Percentiles rank a stretch among this genome's conserved stretches.
Evolutionary conservation across 2,329 filamentous ascomycete species (phyloP).

Genomic region (Aotearoamyces nothofagi): DNA sequence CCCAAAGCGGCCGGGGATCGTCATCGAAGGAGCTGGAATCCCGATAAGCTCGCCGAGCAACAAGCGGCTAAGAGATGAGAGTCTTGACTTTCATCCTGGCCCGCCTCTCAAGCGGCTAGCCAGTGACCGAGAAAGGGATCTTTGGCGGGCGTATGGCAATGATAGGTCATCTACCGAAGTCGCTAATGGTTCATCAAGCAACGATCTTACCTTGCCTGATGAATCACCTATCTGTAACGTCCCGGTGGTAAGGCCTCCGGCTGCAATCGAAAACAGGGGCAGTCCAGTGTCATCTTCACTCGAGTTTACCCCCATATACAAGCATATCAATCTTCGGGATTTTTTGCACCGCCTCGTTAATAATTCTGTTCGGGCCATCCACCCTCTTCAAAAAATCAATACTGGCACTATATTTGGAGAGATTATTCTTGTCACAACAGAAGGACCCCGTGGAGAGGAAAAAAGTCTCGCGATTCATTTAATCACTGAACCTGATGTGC

Average conservation of each 20-base stretch:
- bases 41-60: conserved; percentile 4
- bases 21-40: conserved; percentile 3
- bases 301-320: conserved; percentile 9
- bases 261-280: too few relatives aligned
- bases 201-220: too few relatives aligned
- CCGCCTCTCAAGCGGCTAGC: conserved; percentile 15
- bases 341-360: conserved; percentile 15
- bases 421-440: conserved; percentile 13
- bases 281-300: conserved; percentile 3
- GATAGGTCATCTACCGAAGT: background rate
- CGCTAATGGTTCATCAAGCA: background rate
- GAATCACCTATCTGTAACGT: too few relatives aligned
- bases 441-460: conserved; percentile 13
- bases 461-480: conserved; percentile 23
- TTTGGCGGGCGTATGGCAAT: background rate
- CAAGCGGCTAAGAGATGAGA: conserved; percentile 11
- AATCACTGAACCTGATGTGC: conserved; percentile 24
- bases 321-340: conserved; percentile 12
- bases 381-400: conserved; percentile 12
- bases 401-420: conserved; percentile 14
- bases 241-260: background rate
- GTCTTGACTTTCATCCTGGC: conserved; percentile 9
- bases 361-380: conserved; percentile 13
- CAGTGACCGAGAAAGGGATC: conserved; percentile 8
- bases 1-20: conserved; percentile 2